These are phyloP conservation scores for Starmerella apicola DNA, from an alignment of 805 yeast species.

Conservation along the genomic window DNA sequence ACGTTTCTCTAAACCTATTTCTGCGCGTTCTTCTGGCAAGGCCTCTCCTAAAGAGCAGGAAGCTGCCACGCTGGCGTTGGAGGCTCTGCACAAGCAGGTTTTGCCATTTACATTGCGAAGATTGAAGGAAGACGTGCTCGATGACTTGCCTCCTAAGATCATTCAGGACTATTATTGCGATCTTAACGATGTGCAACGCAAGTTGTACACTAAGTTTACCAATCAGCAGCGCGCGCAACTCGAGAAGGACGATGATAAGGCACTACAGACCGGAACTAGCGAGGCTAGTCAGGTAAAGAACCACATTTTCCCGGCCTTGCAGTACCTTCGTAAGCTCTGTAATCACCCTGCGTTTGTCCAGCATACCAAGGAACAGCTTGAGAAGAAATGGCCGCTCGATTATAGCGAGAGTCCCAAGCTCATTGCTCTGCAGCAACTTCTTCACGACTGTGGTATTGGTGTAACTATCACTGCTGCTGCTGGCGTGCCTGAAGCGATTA, in stretches of 20 bases:
- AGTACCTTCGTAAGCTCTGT: slow-evolving; percentile 92
- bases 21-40: slow-evolving; percentile 81
- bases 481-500: slow-evolving; percentile 49
- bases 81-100: slow-evolving; percentile 91
- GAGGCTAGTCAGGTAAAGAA: slow-evolving; percentile 43
- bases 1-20: slow-evolving; percentile 93
- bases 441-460: slow-evolving; percentile 90
- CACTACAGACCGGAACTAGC: no score
- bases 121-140: slow-evolving; percentile 86
- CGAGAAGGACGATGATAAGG: slow-evolving; percentile 7
- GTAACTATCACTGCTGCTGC: slow-evolving; percentile 14
- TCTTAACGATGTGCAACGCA: slow-evolving; percentile 77
- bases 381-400: slow-evolving; percentile 53
- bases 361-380: slow-evolving; percentile 52
- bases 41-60: slow-evolving; percentile 84
- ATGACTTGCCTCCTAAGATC: slow-evolving; percentile 95
- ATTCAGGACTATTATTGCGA: slow-evolving; percentile 98
- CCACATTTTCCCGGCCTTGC: slow-evolving; percentile 93
- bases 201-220: slow-evolving; percentile 79
- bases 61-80: slow-evolving; percentile 90
- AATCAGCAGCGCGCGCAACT: slow-evolving; percentile 67
- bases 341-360: slow-evolving; percentile 91
- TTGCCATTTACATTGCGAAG: slow-evolving; percentile 93
- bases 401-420: slow-evolving; percentile 86
- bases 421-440: slow-evolving; percentile 62